Conservation (phyloP, 2,329 filamentous ascomycete genomes). For the Ceratocystis eucalypticola region DNA sequence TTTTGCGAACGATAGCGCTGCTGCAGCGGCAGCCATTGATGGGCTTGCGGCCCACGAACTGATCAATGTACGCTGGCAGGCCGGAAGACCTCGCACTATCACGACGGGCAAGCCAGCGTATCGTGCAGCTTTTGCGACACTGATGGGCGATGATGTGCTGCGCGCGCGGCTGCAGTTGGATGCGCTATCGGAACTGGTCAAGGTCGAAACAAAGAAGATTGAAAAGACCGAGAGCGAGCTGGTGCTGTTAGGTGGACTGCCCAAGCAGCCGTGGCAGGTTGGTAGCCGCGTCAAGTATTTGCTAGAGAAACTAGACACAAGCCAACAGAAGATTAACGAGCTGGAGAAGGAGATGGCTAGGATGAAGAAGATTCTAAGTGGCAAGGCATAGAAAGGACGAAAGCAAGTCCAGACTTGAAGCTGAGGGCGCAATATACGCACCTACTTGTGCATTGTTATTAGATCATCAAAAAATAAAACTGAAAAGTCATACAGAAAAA, state of each 20-base stretch:
- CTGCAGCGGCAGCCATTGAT: constrained; percentile 47
- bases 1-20: constrained; percentile 44
- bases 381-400: not conserved
- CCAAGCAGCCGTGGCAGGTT: constrained; percentile 56
- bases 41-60: constrained; percentile 75
- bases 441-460: not conserved
- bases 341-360: constrained; percentile 59
- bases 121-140: constrained; percentile 61
- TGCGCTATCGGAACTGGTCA: constrained; percentile 53
- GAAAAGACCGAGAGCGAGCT: constrained; percentile 71
- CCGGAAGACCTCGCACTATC: constrained; percentile 66
- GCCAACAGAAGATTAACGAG: constrained; percentile 59
- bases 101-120: constrained; percentile 77
- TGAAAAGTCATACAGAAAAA: not conserved
- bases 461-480: not conserved
- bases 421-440: not conserved
- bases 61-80: constrained; percentile 57
- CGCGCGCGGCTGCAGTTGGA: constrained; percentile 59
- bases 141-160: constrained; percentile 60
- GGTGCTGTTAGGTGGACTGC: constrained; percentile 52
- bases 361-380: constrained; percentile 47
- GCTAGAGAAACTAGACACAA: constrained; percentile 55
- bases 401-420: not conserved
- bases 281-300: constrained; percentile 56
- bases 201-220: constrained; percentile 59